Base-by-base conservation (phyloP, 2,329 filamentous ascomycete species). In the Albophoma yamanashiensis region DNA sequence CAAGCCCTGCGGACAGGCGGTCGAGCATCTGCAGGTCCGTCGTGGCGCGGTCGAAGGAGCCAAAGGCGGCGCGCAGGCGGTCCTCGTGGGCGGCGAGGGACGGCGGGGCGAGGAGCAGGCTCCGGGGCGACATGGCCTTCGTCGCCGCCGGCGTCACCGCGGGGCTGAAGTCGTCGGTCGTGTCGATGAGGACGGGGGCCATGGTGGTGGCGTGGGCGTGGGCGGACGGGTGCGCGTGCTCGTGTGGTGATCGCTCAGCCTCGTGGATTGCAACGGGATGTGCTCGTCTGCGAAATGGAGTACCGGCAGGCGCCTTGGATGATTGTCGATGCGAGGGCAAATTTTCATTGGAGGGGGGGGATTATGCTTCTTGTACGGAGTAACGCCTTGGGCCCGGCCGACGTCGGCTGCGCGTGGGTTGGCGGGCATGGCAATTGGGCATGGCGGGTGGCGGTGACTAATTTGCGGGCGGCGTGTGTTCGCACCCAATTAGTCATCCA, bases 1-100 rank as follows among this genome's bases (percentile, higher is more conserved):
- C 90, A 43, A 96, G 80, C 63, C 91, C 91, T 42, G 89, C 84
- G 2, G 89, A 86, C 47, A 99, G 83, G 58, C 94, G 91, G 77
- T 99, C 94, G 63, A 99, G 89, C 94, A 99, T 99, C 75, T 97
- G 94, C 58, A 99, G 81, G 71, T 99, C 94, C 63, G 92, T 93
- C 55, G 82, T 79, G 64, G 82, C 78, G 70, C 91, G 88, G 73
- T 94, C 86, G 77, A 91, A 86, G 60, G 85, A 79, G 61, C 85
- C 80, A 68, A 96, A 84, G 63, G 94, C 80, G 65, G 79, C 78
- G 64, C 85, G 83, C 65, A 97, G 82, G 68, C 86, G 86, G 66
- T 91, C 87, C 66, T 92, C 90, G 74, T 96, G 89, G 59, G 91
- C 85, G 66, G 94, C 88, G 68, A 97, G 84, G 31, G 92, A 96